A percentile compares a stretch with the other conserved stretches of the same genome.
These are phyloP conservation scores for Senecio squalidus DNA, from an alignment of 140 eudicot genomes.

Conservation along the genomic window DNA sequence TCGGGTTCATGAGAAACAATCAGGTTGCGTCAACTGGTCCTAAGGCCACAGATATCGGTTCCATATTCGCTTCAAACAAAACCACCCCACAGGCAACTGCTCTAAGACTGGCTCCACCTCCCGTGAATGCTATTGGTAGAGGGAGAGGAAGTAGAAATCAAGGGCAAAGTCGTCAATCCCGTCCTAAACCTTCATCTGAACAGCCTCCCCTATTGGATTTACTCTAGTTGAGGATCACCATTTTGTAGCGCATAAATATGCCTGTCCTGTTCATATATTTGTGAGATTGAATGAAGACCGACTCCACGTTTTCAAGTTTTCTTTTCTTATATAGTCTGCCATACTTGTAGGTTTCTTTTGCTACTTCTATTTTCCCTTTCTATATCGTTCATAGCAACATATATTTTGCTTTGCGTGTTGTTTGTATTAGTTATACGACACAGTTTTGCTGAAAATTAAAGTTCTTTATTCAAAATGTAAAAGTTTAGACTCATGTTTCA, in stretches of 20 bases:
- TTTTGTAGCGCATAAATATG: conserved; percentile 4
- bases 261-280: conserved; percentile 25
- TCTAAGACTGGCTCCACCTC: conserved; percentile 92
- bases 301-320: conserved; percentile 13
- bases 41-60: conserved; percentile 54
- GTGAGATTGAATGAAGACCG: conserved; percentile 5
- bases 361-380: neutral
- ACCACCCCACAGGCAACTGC: conserved; percentile 34
- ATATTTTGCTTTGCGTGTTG: conserved; percentile 23
- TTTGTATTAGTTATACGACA: conserved; percentile 18
- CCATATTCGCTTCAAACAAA: conserved; percentile 53
- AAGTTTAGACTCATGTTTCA: neutral
- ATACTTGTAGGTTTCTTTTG: no score
- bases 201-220: conserved; percentile 90
- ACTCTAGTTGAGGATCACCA: no score
- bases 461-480: conserved; percentile 20
- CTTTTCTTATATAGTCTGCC: conserved; percentile 20
- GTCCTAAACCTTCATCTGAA: conserved; percentile 49
- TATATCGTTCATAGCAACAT: conserved; percentile 11
- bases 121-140: conserved; percentile 79
- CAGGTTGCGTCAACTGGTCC: conserved; percentile 37
- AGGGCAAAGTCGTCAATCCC: conserved; percentile 45
- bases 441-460: conserved; percentile 8
- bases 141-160: conserved; percentile 73
- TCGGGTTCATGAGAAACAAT: conserved; percentile 53